phyloP scores from a whole-genome alignment of 257 asterid species.

The Nicotiana tabacum region DNA sequence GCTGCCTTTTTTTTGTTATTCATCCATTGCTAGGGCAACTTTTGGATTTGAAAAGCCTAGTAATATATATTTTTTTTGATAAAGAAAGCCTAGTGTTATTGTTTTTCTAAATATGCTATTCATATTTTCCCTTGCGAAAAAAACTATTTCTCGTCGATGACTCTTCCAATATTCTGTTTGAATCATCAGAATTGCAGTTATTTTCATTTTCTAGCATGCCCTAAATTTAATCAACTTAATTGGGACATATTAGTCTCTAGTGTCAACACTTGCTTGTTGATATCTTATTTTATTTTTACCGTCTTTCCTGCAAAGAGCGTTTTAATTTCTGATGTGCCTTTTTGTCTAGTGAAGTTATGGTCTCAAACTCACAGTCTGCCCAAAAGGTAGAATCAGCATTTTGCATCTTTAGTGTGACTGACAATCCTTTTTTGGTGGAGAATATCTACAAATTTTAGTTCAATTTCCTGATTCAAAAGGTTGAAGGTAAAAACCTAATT shows the following conservation, averaged over 20 bases:
- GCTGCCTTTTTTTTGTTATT: too few relatives aligned
- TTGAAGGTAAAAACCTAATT: background rate
- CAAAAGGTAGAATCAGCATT: background rate
- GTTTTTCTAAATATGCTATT: too few relatives aligned
- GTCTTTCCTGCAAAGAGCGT: background rate
- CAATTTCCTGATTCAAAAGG: background rate
- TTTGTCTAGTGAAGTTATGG: background rate
- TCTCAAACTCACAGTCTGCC: background rate
- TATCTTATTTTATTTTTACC: background rate
- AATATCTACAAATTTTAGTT: background rate
- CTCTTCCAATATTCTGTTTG: background rate
- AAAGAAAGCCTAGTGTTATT: too few relatives aligned
- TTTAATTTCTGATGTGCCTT: background rate
- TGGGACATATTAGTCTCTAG: background rate
- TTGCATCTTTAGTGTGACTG: background rate
- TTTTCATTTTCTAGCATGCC: background rate
- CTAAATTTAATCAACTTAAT: background rate
- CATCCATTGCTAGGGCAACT: too few relatives aligned
- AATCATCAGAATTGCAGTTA: background rate
- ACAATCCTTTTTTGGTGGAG: background rate
- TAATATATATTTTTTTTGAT: background rate
- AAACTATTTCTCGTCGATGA: too few relatives aligned
- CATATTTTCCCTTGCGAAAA: too few relatives aligned
- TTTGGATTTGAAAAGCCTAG: background rate
- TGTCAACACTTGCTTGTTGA: background rate